Evolutionary conservation across 1,284 basidiomycete genomes (phyloP), one percentile per base, ranked within the genome.

Genomic region (Polyporus tsugae): DNA sequence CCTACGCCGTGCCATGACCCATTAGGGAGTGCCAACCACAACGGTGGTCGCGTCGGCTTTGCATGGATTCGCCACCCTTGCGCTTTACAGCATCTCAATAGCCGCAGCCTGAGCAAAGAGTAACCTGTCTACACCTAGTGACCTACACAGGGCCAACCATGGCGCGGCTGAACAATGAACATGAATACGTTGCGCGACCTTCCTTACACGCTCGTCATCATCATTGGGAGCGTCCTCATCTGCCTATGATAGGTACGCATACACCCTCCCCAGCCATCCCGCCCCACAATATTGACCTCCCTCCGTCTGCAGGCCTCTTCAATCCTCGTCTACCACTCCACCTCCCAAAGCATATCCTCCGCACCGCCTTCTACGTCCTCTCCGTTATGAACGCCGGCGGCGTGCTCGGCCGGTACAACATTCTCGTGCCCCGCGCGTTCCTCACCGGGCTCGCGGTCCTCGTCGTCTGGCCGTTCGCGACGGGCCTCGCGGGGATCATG

Each of bases 331-430:
- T 72, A 76, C 66, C 76, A 75, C 62, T 64, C 75, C 22, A 72
- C 65, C 11, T 70, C 67, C 10, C 70, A 73, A 35, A 63, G 63
- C 36, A 67, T 75, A 49, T 60, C 72, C 0, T 49, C n/a, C 29
- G 67, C 33, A 68, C 71, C 19, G 72, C 74, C 17, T 86, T 88
- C 77, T 84, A 84, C 72, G 82, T 89, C 1, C 82, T 92, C 22
- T 86, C 89, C 0, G 82, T 87, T 52, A 83, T 92, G 81, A 92
- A 92, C 75, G 89, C 85, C 0, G 89, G 89, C 9, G 85, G 89
- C 0, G 80, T 91, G 39, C 69, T 76, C 57, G 90, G 91, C 15
- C 88, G 76, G 53, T 82, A 75, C 78, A 91, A 91, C 75, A 78
- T 90, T 61, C 83, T 92, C 63, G 80, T 82, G 0, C 90, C 89